Evolutionary conservation across 345 rosid genomes (phyloP), one percentile per base, ranked within the genome.

Genomic region (Microcos paniculata): DNA sequence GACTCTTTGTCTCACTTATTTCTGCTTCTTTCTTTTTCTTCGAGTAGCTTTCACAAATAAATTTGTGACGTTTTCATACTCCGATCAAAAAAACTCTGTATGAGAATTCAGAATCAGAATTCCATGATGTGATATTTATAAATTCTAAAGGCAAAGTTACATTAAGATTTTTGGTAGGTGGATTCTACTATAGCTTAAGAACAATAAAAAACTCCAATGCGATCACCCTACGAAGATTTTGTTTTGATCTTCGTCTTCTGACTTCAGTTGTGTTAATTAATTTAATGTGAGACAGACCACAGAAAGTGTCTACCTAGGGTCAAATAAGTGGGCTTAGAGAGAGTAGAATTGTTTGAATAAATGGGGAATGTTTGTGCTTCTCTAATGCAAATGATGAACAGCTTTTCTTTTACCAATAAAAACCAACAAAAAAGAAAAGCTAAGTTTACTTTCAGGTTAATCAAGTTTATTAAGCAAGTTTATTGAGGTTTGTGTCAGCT

Each of bases 261-360:
- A 8, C 19, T 15, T 24, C 4, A 16, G 28, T 46, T 26, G 14
- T 46, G n/a, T n/a, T 3, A 67, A 7, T 26, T 46, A 67, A 67
- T 26, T 46, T 26, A 67, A 28, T 67, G 9, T 26, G 23, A 26
- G 49, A 67, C 15, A 67, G 30, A 67, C 0, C 8, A 67, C 12
- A 45, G 55, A 79, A 28, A 73, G 71, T 62, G 80, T 19, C 45
- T 3, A 12, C 18, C 0, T 0, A 26, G 13, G 61, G 85, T 82
- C 87, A 78, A 80, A 72, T 35, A 72, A 28, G 77, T 63, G 76
- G 56, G 79, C 78, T 80, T 43, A 12, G 21, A 18, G 21, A 18
- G 0, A 57, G 51, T 71, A 28, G 52, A 16, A 23, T 56, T 40
- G 46, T 10, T 58, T 38, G 71, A 77, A 16, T 55, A 16, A 53